Percentiles rank a stretch among this genome's conserved stretches.
Conservation (phyloP, 805 yeast species). For the Pichia pseudocactophila region DNA sequence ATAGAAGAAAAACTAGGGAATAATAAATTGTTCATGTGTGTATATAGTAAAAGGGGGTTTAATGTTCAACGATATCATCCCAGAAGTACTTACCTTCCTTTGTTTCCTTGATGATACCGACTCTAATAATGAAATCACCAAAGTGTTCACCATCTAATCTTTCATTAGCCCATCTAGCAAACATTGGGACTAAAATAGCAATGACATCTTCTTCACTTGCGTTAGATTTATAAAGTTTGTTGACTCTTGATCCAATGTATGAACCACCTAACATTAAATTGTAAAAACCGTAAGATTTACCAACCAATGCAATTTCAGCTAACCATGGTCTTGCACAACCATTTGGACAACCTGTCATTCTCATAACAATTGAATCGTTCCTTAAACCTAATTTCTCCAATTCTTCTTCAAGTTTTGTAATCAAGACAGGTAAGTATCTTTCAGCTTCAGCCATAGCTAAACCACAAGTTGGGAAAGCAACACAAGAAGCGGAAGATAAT, state of each 20-base stretch:
- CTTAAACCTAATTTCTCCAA: constrained; percentile 88
- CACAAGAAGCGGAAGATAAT: constrained; percentile 91
- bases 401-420: constrained; percentile 74
- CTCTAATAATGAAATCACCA: constrained; percentile 86
- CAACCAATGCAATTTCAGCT: constrained; percentile 92
- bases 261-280: constrained; percentile 96
- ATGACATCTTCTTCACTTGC: constrained; percentile 86
- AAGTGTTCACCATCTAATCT: constrained; percentile 88
- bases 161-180: constrained; percentile 91
- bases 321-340: constrained; percentile 99
- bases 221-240: constrained; percentile 81
- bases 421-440: constrained; percentile 77
- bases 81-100: constrained; percentile 89
- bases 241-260: constrained; percentile 83
- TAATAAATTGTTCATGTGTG: constrained; percentile 8
- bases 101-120: constrained; percentile 82
- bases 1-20: constrained; percentile 1
- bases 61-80: constrained; percentile 79
- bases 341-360: constrained; percentile 99
- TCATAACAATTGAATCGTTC: constrained; percentile 89
- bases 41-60: constrained; percentile 26
- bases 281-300: constrained; percentile 90
- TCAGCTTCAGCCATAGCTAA: constrained; percentile 98
- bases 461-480: constrained; percentile 97
- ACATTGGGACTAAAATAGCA: constrained; percentile 68